phyloP scores from a whole-genome alignment of 2,329 filamentous ascomycete genomes.

The Chaetothyriales sp. region DNA sequence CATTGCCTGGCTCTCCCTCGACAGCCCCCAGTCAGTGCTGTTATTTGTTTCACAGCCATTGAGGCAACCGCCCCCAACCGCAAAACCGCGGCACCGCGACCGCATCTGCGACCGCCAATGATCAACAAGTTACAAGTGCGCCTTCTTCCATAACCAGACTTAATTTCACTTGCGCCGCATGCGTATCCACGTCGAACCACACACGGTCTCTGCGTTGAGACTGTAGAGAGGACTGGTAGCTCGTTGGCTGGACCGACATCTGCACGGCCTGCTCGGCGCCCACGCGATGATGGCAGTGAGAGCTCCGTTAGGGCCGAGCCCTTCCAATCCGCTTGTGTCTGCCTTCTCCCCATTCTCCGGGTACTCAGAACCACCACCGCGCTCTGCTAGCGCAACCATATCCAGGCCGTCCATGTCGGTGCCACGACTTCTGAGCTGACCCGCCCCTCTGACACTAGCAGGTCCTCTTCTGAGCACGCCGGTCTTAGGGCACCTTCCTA shows the following conservation, averaged over 20 bases:
- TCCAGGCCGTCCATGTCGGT: constrained; percentile 41
- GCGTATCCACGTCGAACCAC: background rate
- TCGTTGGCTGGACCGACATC: background rate
- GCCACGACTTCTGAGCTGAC: constrained; percentile 26
- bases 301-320: constrained; percentile 48
- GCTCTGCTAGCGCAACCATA: constrained; percentile 34
- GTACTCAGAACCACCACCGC: constrained; percentile 40
- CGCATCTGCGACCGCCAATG: background rate
- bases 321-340: constrained; percentile 39
- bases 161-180: background rate
- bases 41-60: background rate
- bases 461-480: constrained; percentile 6
- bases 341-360: constrained; percentile 40
- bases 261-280: background rate
- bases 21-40: background rate
- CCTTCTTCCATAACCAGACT: background rate
- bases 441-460: constrained; percentile 26
- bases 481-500: background rate
- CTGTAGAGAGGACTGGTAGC: background rate
- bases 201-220: background rate
- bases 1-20: background rate
- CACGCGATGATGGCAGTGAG: constrained; percentile 42
- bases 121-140: background rate
- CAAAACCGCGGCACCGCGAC: background rate
- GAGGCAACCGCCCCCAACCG: background rate